A percentile compares a stretch with the other conserved stretches of the same genome.
Conservation (phyloP, 345 rosid species). For the Hevea brasiliensis region DNA sequence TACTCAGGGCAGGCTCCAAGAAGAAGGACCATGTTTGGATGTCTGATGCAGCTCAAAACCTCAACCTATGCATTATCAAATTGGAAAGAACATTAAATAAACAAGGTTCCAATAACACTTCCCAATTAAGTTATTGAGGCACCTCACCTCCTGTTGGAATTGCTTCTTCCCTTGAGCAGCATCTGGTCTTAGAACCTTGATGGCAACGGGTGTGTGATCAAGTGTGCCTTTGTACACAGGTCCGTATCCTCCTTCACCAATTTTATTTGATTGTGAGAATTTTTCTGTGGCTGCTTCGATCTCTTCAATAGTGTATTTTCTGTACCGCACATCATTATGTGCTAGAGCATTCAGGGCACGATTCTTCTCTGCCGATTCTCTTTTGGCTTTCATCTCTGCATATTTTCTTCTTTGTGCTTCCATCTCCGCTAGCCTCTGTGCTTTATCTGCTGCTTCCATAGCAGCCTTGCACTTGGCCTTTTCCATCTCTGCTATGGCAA, state of each 20-base stretch:
- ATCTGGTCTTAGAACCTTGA: constrained; percentile 82
- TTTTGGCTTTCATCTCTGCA: constrained; percentile 71
- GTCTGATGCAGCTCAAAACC: constrained; percentile 78
- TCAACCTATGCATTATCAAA: constrained; percentile 52
- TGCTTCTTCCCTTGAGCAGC: constrained; percentile 91
- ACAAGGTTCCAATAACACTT: no score
- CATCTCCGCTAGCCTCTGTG: constrained; percentile 65
- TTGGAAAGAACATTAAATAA: no score
- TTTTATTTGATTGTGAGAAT: constrained; percentile 49
- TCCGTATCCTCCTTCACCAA: constrained; percentile 97
- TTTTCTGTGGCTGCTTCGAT: constrained; percentile 69
- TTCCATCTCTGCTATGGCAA: constrained; percentile 76
- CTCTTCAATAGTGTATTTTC: constrained; percentile 75
- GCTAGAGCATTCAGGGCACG: constrained; percentile 65
- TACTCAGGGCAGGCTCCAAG: constrained; percentile 89
- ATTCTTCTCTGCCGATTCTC: constrained; percentile 67
- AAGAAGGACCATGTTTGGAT: constrained; percentile 94
- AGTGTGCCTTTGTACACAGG: constrained; percentile 84
- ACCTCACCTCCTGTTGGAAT: constrained; percentile 78
- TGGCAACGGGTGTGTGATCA: constrained; percentile 88
- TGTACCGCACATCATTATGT: constrained; percentile 58
- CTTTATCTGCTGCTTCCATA: constrained; percentile 76
- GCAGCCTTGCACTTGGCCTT: constrained; percentile 84
- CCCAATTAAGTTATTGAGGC: background rate
- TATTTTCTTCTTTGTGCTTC: constrained; percentile 66